These are phyloP conservation scores for Prinsepia uniflora DNA, from an alignment of 306 rosid genomes.

Conservation along the genomic window DNA sequence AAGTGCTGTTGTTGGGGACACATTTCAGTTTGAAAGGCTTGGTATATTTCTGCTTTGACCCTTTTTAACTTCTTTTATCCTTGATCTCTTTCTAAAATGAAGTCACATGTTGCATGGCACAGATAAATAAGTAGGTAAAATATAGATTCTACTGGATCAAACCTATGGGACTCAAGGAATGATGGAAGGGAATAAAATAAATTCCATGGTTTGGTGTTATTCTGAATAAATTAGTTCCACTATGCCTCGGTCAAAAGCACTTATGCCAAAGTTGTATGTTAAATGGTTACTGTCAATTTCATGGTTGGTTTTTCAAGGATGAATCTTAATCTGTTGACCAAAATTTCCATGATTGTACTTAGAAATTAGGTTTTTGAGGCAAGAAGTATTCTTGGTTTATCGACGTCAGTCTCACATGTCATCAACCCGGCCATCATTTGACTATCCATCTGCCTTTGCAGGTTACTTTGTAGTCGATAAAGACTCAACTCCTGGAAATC, in stretches of 20 bases:
- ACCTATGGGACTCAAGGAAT: too few relatives aligned
- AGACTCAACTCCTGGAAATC: slow-evolving; percentile 76
- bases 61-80: background rate
- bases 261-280: background rate
- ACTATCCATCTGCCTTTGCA: slow-evolving; percentile 31
- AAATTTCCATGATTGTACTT: background rate
- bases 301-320: background rate
- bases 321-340: background rate
- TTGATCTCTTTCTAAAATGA: background rate
- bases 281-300: background rate
- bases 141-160: too few relatives aligned
- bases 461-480: slow-evolving; percentile 88
- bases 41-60: slow-evolving; percentile 44
- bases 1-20: slow-evolving; percentile 59
- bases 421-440: background rate
- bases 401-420: background rate
- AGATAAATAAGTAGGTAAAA: background rate
- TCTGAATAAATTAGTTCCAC: background rate
- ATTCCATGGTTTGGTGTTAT: background rate
- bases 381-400: background rate
- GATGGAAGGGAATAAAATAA: too few relatives aligned
- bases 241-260: background rate
- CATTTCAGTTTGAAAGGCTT: slow-evolving; percentile 92
- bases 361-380: background rate
- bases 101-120: slow-evolving; percentile 9